Evolutionary conservation across 2,329 filamentous ascomycete genomes (phyloP).

Genomic region (Pseudopithomyces maydicus): DNA sequence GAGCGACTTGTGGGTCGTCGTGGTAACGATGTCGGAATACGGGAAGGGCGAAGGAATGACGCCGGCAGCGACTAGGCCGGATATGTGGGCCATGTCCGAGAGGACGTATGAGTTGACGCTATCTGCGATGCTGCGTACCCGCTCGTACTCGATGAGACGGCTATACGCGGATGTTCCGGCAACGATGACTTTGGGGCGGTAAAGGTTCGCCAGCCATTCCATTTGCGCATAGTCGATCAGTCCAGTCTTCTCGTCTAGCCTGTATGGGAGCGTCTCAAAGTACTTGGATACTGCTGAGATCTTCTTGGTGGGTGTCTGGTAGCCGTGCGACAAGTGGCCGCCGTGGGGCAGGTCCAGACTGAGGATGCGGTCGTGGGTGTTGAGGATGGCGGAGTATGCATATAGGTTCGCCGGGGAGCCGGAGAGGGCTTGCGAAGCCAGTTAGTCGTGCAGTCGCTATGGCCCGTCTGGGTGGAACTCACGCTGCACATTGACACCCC

Average conservation of each 20-base stretch:
- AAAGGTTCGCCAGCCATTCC: constrained; percentile 86
- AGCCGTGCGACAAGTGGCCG: constrained; percentile 94
- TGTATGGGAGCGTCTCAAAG: constrained; percentile 98
- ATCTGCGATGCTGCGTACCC: constrained; percentile 96
- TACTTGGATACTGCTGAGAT: constrained; percentile 98
- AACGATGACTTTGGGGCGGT: constrained; percentile 94
- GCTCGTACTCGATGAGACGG: constrained; percentile 93
- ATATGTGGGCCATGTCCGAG: constrained; percentile 99
- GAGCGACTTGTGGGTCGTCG: constrained; percentile 98
- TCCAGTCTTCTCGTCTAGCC: constrained; percentile 84
- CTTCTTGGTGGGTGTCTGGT: constrained; percentile 82
- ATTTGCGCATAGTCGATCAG: constrained; percentile 97
- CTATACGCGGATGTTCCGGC: constrained; percentile 98
- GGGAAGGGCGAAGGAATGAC: constrained; percentile 94
- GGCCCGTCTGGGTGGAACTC: constrained; percentile 15
- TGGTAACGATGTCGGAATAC: constrained; percentile 94
- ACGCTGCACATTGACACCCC: constrained; percentile 99
- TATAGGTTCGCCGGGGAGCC: constrained; percentile 76
- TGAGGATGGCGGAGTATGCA: constrained; percentile 91
- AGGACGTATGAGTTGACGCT: constrained; percentile 92
- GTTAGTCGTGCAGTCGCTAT: constrained; percentile 18
- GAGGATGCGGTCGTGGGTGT: constrained; percentile 94
- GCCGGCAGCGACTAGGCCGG: constrained; percentile 87
- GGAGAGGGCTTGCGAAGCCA: constrained; percentile 67
- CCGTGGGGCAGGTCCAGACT: constrained; percentile 95